A percentile compares a stretch with the other conserved stretches of the same genome.
Conservation (phyloP, 169 alveolate genomes). For the Theileria orientalis region DNA sequence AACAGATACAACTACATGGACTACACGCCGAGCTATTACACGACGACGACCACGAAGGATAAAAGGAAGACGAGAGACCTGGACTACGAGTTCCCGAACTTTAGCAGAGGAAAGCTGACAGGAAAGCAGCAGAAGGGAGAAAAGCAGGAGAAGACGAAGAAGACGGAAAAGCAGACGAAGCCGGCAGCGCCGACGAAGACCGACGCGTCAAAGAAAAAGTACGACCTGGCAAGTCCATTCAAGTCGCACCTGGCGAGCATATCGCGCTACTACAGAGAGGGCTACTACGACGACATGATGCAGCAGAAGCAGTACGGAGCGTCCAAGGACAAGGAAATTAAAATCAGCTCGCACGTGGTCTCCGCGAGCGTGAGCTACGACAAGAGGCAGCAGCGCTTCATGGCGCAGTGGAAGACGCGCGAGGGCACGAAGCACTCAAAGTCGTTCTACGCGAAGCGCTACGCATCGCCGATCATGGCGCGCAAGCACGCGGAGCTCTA, state of each 20-base stretch:
- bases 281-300: neutral
- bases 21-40: neutral
- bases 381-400: conserved; percentile 72
- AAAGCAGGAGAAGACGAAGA: neutral
- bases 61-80: neutral
- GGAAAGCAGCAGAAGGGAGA: neutral
- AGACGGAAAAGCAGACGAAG: neutral
- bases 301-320: neutral
- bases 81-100: neutral
- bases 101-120: neutral
- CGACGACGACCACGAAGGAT: neutral
- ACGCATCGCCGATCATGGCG: conserved; percentile 65
- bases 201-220: neutral
- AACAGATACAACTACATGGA: conserved; percentile 7
- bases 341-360: conserved; percentile 45
- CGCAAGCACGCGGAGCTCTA: conserved; percentile 67
- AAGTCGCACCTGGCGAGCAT: neutral
- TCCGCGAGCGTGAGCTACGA: conserved; percentile 75
- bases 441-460: conserved; percentile 71
- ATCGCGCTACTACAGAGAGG: neutral
- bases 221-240: neutral
- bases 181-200: neutral
- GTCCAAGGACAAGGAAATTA: neutral
- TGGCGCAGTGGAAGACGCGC: conserved; percentile 80
- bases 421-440: conserved; percentile 77